Evolutionary conservation across 306 rosid species (phyloP).

Genomic region (Begonia peltatifolia): DNA sequence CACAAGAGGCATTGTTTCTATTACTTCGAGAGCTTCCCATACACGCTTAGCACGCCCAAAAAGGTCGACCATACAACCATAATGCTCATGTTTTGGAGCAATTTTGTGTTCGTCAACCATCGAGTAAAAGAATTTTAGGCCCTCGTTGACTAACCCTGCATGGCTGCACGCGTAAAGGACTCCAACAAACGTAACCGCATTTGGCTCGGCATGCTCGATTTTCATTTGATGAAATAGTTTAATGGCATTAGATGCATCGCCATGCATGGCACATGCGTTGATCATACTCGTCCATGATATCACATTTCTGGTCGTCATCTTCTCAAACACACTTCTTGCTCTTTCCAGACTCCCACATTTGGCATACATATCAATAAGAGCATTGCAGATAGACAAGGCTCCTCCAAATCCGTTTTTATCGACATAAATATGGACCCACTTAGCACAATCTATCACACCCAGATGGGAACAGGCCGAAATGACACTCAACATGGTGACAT

Average conservation of each 20-base stretch:
- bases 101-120: constrained; percentile 50
- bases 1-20: constrained; percentile 67
- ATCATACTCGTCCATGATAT: constrained; percentile 77
- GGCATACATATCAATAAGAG: constrained; percentile 71
- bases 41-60: constrained; percentile 67
- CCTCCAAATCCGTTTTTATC: constrained; percentile 44
- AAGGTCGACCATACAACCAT: constrained; percentile 88
- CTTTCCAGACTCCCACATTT: constrained; percentile 51
- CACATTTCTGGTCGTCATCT: constrained; percentile 48
- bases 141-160: constrained; percentile 63
- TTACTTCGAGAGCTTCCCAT: constrained; percentile 58
- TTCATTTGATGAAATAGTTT: constrained; percentile 49
- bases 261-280: constrained; percentile 67
- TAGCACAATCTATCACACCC: constrained; percentile 41
- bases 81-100: constrained; percentile 64
- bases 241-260: constrained; percentile 47
- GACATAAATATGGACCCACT: constrained; percentile 41
- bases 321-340: constrained; percentile 54
- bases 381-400: constrained; percentile 41
- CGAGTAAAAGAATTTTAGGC: constrained; percentile 36
- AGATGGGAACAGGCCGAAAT: constrained; percentile 68
- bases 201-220: constrained; percentile 39
- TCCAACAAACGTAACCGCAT: constrained; percentile 71
- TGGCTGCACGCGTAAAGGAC: constrained; percentile 89
- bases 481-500: constrained; percentile 58